phyloP scores from a whole-genome alignment of 176 grass and related monocot genomes.

The Tillandsia fasciculata region DNA sequence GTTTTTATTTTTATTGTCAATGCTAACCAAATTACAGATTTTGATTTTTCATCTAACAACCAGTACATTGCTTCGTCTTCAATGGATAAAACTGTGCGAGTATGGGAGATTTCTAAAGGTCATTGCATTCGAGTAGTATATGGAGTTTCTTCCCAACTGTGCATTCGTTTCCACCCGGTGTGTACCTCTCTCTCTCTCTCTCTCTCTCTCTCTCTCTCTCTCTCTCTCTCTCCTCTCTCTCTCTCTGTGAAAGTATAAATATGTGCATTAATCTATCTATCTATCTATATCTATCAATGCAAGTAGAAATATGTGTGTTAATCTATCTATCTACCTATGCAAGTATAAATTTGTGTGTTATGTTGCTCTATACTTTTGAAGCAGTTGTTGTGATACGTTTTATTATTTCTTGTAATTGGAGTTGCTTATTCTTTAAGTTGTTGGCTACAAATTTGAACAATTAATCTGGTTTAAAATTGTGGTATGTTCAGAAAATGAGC shows the following conservation, averaged over 20 bases:
- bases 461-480: no score
- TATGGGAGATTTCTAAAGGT: slow-evolving; percentile 93
- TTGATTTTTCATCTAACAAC: slow-evolving; percentile 99
- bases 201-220: neutral
- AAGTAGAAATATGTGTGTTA: no score
- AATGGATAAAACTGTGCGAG: slow-evolving; percentile 87
- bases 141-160: slow-evolving; percentile 92
- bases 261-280: neutral
- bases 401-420: no score
- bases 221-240: neutral
- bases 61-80: slow-evolving; percentile 99
- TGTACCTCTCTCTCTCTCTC: slow-evolving; percentile 10
- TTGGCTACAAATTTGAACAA: no score
- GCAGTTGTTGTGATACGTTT: no score
- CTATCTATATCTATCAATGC: neutral
- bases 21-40: slow-evolving; percentile 92
- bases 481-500: no score
- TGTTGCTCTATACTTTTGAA: no score
- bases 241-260: neutral
- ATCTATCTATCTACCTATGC: no score
- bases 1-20: slow-evolving; percentile 26
- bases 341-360: no score
- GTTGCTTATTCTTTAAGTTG: no score
- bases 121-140: slow-evolving; percentile 89
- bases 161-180: slow-evolving; percentile 94